Base-by-base conservation (phyloP, 192 early-diverging fungal genomes). In the Geranomyces michiganensis region DNA sequence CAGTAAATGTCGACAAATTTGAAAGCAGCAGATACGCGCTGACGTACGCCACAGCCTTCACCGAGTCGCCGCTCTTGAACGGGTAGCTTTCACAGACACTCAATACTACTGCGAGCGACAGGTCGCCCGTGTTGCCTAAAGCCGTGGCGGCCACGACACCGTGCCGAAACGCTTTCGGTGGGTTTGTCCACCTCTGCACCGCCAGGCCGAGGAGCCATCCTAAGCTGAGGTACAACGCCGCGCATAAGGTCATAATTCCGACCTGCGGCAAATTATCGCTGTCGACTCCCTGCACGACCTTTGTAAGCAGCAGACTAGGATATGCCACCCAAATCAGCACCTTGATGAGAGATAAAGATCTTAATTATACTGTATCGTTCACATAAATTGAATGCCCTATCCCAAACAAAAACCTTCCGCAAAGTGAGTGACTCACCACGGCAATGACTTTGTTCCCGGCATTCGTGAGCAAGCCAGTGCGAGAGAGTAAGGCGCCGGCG, bases 241-340 rank as follows among this genome's bases (percentile, higher is more conserved):
- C 22, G 14, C 61, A n/a, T 22, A 29, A 0, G 10, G 26, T 61
- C 59, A 65, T 21, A 15, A 61, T 46, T 36, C 69, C 70, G 33
- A 79, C 60, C 10, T 64, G n/a, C 14, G 9, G 22, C 22, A 79
- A 9, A 22, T 71, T 74, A 56, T 30, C 46, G n/a, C 9, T 26
- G 22, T 62, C 46, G 13, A 79, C 58, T 30, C 78, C 68, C 30
- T 29, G 9, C 21, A 79, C 49, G 6, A 79, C 65, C 8, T 68
- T 75, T 36, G 78, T 65, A 48, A 79, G 75, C 31, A 79, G 47
- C 8, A 79, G 73, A 24, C 46, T 59, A 36, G 78, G 78, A 62
- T 79, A 79, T 17, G 74, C 19, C 0, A 70, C 56, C 67, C 68
- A 71, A 58, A 78, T 74, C 56, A 78, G 51, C 24, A 72, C 56